These are phyloP conservation scores for Aurinia saxatilis DNA, from an alignment of 345 rosid species.

Conservation along the genomic window DNA sequence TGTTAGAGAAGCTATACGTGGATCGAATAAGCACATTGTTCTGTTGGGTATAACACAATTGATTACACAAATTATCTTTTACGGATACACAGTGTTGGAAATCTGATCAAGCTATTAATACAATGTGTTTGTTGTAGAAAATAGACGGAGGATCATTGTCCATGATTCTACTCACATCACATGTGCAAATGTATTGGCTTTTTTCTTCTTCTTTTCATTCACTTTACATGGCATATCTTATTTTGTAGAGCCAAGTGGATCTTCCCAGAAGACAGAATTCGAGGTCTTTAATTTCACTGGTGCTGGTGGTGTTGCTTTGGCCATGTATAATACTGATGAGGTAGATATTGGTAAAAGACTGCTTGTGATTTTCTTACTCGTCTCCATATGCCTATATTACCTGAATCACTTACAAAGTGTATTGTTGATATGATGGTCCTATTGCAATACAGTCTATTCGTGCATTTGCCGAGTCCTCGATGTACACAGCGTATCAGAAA, in stretches of 20 bases:
- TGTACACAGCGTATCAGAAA: slow-evolving; percentile 80
- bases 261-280: slow-evolving; percentile 48
- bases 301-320: slow-evolving; percentile 78
- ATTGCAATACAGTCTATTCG: slow-evolving; percentile 53
- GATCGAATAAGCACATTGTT: neutral
- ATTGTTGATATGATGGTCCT: slow-evolving; percentile 2
- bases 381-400: slow-evolving; percentile 1
- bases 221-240: slow-evolving; percentile 1
- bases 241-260: slow-evolving; percentile 62
- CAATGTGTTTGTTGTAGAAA: too few species aligned
- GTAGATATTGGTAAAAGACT: slow-evolving; percentile 27
- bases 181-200: too few species aligned
- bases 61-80: too few species aligned
- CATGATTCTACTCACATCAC: too few species aligned
- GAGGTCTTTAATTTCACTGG: slow-evolving; percentile 75
- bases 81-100: neutral
- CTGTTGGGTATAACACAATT: neutral
- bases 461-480: slow-evolving; percentile 82
- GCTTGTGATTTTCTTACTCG: neutral
- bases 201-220: neutral
- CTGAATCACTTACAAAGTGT: slow-evolving; percentile 3
- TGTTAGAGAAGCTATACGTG: too few species aligned
- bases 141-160: too few species aligned
- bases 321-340: slow-evolving; percentile 98
- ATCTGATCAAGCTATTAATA: neutral